These are phyloP conservation scores for Deinandra increscens DNA, from an alignment of 129 eudicot species.

Conservation along the genomic window DNA sequence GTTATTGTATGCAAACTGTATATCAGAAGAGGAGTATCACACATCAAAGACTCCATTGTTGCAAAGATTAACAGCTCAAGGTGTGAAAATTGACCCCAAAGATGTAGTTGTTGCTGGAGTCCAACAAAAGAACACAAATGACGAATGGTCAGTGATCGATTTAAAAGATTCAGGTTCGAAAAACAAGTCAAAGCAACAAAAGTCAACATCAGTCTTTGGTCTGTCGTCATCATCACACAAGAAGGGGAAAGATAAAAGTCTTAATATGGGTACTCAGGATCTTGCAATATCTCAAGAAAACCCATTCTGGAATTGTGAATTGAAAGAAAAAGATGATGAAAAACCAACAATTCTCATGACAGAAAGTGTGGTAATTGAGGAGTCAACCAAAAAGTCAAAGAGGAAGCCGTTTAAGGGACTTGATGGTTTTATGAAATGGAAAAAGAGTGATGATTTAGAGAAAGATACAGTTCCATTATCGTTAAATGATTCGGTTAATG, in stretches of 20 bases:
- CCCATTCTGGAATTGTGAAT: slow-evolving; percentile 70
- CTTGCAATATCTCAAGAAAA: slow-evolving; percentile 64
- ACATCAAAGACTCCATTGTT: slow-evolving; percentile 81
- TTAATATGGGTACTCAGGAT: slow-evolving; percentile 29
- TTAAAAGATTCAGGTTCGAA: slow-evolving; percentile 62
- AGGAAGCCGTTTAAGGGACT: slow-evolving; percentile 60
- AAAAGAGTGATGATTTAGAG: slow-evolving; percentile 64
- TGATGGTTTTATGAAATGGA: slow-evolving; percentile 85
- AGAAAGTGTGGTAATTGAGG: slow-evolving; percentile 50
- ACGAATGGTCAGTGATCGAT: slow-evolving; percentile 84
- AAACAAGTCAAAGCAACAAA: slow-evolving; percentile 48
- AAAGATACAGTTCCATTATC: slow-evolving; percentile 78
- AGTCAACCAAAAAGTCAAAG: slow-evolving; percentile 44
- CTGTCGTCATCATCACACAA: slow-evolving; percentile 47
- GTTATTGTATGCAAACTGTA: slow-evolving; percentile 76
- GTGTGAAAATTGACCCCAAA: slow-evolving; percentile 70
- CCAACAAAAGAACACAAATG: slow-evolving; percentile 38
- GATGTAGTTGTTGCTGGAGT: slow-evolving; percentile 49
- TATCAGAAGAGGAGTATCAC: slow-evolving; percentile 91
- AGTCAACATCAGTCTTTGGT: slow-evolving; percentile 50
- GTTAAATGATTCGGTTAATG: slow-evolving; percentile 45
- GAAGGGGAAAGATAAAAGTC: slow-evolving; percentile 43
- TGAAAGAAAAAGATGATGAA: slow-evolving; percentile 51
- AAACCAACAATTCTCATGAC: slow-evolving; percentile 67
- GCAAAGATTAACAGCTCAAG: slow-evolving; percentile 86